Base-by-base conservation (phyloP, 768 basidiomycete genomes). In the Suillus tomentosus region DNA sequence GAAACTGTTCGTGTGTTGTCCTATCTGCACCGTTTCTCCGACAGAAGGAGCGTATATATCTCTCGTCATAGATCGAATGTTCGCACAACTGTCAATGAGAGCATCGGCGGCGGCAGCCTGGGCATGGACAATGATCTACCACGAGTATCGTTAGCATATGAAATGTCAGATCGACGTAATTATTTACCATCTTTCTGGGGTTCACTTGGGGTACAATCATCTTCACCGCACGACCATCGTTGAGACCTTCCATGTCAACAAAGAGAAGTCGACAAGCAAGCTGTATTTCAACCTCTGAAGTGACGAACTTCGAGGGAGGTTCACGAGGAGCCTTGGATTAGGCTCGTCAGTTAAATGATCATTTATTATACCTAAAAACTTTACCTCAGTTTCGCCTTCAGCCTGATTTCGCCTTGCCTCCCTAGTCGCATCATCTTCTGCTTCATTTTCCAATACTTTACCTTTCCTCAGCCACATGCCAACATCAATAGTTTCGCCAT, bases 131-230 rank as follows among this genome's bases (percentile, higher is more conserved):
- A 99, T 82, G 65, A 98, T 94, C 96, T 99, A 68, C 19, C 4
- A 8, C 17, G 60, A 36, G 42, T 9, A 36, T 36, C 13, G 34
- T 58, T 36, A 63, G 60, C 24, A 37, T 34, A 14, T 43, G 5
- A 39, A 8, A 34, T 31, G 5, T 27, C n/a, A 13, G 34, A 7
- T 1, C 40, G 55, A 34, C 36, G 63, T 62, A 48, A 64, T 34
- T 1, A 77, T 81, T 53, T 62, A 95, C 96, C 87, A 99, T 88
- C 81, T 95, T 96, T 22, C 97, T 85, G 37, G 97, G 97, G 71
- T 96, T 95, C 65, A 99, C 88, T 79, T 97, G 94, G 3, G 96
- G 94, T 5, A 99, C 89, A 67, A 99, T 97, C 0, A 92, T 95
- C 76, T 98, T 98, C 65, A 97, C 89, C 1, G 97, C 95, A 65